Evolutionary conservation across 108 stramenopile species (phyloP), one percentile per base, ranked within the genome.

Genomic region (Discostella pseudostelligera): DNA sequence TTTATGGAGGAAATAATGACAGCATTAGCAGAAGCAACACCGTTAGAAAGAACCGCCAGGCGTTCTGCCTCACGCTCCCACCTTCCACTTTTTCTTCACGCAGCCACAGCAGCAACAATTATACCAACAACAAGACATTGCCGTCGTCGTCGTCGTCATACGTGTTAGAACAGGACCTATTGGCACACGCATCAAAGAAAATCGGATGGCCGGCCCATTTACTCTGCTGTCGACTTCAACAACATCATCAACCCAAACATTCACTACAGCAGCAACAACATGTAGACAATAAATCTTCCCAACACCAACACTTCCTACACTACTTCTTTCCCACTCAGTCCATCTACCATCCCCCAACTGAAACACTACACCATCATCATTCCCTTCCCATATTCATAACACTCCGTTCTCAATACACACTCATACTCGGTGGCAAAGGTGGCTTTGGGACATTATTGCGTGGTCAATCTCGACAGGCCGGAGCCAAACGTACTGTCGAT

Each of bases 381-480:
- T 11, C 24, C 43, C 1, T 22, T 4, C 44, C 35, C 21, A 8
- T 39, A n/a, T 14, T n/a, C 8, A 3, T 35, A 8, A 28, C 53
- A 12, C 16, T 56, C 2, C 14, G 2, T 2, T 50, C 63, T n/a
- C 50, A 36, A 16, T 36, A 48, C 39, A 48, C 82, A 16, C 14
- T 32, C 40, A 59, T 89, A 28, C 79, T 54, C 0, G 94, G 93
- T 24, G 95, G 95, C 8, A 96, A 96, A 69, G 96, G 97, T 11
- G 97, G 97, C 3, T 98, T 98, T 69, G 97, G 97, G 17, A 96
- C 97, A 2, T 83, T 96, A 29, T 83, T 98, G 46, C 94, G 95
- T 48, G 92, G 95, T 4, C 90, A 92, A 59, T 90, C 95, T 19
- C 87, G 93, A 63, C 91, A 93, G 76, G 92, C 87, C 8, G 94